These are phyloP conservation scores for Plasmodium sp. DNA, from an alignment of 169 alveolate genomes.

Conservation along the genomic window DNA sequence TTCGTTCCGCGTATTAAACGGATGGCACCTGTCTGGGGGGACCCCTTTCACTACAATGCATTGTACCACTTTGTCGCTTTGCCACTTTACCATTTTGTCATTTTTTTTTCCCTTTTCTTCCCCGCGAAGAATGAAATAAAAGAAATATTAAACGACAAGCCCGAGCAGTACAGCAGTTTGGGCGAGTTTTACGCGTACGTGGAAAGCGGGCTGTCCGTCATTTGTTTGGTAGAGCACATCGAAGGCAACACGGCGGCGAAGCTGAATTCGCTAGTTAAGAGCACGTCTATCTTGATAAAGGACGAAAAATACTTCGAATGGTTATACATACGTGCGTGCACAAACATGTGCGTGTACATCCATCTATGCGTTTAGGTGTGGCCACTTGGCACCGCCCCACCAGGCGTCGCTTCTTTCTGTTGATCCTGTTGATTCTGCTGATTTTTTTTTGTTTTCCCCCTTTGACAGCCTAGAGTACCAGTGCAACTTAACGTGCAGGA, in stretches of 20 bases:
- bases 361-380: neutral
- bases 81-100: neutral
- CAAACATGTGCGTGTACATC: neutral
- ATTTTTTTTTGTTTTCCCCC: neutral
- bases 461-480: constrained; percentile 45
- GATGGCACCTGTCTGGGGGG: neutral
- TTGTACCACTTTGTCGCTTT: neutral
- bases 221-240: constrained; percentile 23
- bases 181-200: constrained; percentile 62
- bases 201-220: constrained; percentile 66
- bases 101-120: neutral
- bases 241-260: constrained; percentile 32
- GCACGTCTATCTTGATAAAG: constrained; percentile 46
- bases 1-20: neutral
- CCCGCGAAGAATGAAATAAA: constrained; percentile 30
- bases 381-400: neutral
- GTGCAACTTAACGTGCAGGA: constrained; percentile 59
- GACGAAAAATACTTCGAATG: constrained; percentile 66
- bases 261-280: constrained; percentile 29
- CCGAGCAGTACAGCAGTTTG: constrained; percentile 45
- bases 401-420: neutral
- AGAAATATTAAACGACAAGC: constrained; percentile 32
- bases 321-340: constrained; percentile 6
- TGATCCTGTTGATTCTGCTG: neutral
- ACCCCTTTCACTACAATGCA: neutral